Percentiles rank a stretch among this genome's conserved stretches.
Conservation (phyloP, 2,329 filamentous ascomycete species). For the Pestalotiopsis fici region DNA sequence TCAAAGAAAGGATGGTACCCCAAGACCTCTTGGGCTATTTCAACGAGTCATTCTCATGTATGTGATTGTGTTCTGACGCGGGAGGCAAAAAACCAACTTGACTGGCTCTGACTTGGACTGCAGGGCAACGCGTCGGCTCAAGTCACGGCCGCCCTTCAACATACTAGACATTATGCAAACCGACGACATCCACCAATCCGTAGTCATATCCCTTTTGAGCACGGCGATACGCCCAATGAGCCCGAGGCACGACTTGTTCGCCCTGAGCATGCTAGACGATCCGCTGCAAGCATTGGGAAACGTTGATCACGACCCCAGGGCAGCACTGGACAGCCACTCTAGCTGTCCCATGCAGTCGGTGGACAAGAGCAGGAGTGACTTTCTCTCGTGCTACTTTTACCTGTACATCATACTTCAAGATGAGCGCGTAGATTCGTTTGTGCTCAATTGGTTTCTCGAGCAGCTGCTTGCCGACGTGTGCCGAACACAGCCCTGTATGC, state of each 20-base stretch:
- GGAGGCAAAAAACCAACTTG: neutral
- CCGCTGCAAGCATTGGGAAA: slow-evolving; percentile 24
- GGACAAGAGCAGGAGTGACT: slow-evolving; percentile 41
- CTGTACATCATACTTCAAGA: slow-evolving; percentile 45
- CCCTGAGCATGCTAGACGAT: slow-evolving; percentile 23
- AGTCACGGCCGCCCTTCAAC: slow-evolving; percentile 37
- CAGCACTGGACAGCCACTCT: slow-evolving; percentile 16
- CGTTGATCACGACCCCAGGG: slow-evolving; percentile 21
- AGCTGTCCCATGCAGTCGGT: slow-evolving; percentile 23
- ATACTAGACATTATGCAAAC: slow-evolving; percentile 37
- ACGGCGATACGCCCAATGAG: slow-evolving; percentile 44
- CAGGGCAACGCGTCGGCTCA: slow-evolving; percentile 42
- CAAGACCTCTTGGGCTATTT: slow-evolving; percentile 34
- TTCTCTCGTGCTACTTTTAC: slow-evolving; percentile 49
- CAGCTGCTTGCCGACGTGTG: slow-evolving; percentile 45
- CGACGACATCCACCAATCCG: slow-evolving; percentile 44
- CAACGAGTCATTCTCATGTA: slow-evolving; percentile 45
- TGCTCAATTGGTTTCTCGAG: slow-evolving; percentile 46
- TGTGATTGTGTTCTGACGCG: slow-evolving; percentile 13
- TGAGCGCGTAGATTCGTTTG: slow-evolving; percentile 40
- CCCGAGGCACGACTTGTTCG: slow-evolving; percentile 33
- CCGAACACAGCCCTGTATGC: slow-evolving; percentile 39
- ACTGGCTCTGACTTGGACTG: neutral
- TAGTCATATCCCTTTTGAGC: slow-evolving; percentile 45
- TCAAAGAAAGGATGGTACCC: slow-evolving; percentile 26